Conservation (phyloP, 2,329 filamentous ascomycete species). For the Calonectria montana region DNA sequence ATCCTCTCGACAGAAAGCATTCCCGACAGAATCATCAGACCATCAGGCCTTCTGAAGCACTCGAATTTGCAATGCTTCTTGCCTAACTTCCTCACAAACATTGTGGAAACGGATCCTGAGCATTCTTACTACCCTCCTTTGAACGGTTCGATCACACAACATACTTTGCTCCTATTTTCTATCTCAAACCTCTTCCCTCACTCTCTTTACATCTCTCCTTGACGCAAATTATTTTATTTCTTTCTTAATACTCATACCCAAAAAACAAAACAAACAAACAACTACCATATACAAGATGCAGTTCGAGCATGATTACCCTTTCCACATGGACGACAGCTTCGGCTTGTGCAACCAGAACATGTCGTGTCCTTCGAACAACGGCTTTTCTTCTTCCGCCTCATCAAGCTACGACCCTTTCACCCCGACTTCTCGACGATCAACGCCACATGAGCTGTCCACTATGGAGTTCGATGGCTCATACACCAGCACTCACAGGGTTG, state of each 20-base stretch:
- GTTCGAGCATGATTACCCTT: conserved; percentile 52
- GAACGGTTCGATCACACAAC: conserved; percentile 11
- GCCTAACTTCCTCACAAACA: conserved; percentile 24
- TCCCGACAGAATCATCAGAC: conserved; percentile 46
- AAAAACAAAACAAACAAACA: conserved; percentile 14
- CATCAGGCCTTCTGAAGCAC: conserved; percentile 23
- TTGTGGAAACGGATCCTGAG: conserved; percentile 31
- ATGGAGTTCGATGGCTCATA: conserved; percentile 52
- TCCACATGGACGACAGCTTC: conserved; percentile 55
- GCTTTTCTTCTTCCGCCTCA: conserved; percentile 55
- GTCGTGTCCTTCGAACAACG: conserved; percentile 50
- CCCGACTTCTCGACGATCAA: conserved; percentile 57
- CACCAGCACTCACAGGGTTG: conserved; percentile 40
- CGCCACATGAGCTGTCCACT: conserved; percentile 51
- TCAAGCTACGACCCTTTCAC: conserved; percentile 58
- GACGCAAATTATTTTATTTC: conserved; percentile 20
- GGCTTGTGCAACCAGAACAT: conserved; percentile 51
- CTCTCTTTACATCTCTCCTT: conserved; percentile 12
- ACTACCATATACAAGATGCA: conserved; percentile 46
- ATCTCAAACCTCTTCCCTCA: not conserved
- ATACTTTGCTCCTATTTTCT: conserved; percentile 10
- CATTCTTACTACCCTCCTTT: conserved; percentile 29
- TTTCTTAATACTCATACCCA: not conserved
- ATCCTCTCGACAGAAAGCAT: conserved; percentile 49
- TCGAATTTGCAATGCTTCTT: conserved; percentile 29